phyloP scores from a whole-genome alignment of 352 stramenopile genomes.

The Pythium coloratum region DNA sequence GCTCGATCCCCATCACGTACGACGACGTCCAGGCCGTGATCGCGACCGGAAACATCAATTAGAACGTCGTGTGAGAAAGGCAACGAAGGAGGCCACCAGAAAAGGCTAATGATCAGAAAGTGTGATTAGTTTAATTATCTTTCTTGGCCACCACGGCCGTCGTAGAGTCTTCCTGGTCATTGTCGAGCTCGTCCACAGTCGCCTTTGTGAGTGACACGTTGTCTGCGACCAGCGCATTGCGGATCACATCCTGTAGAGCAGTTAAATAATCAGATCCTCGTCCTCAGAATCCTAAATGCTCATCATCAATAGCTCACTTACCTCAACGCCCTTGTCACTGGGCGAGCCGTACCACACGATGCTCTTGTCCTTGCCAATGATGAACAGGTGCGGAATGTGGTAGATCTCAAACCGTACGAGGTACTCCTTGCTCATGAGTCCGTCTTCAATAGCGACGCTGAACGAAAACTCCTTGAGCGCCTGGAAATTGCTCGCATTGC shows the following conservation, averaged over 20 bases:
- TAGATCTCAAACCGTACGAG: constrained; percentile 66
- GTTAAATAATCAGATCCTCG: no score
- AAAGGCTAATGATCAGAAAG: neutral
- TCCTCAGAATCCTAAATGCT: neutral
- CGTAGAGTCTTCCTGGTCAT: constrained; percentile 1
- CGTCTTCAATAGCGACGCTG: constrained; percentile 66
- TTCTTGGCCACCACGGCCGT: constrained; percentile 23
- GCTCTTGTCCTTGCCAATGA: constrained; percentile 57
- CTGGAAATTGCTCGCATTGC: constrained; percentile 54
- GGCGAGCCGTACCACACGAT: constrained; percentile 62
- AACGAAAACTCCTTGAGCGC: constrained; percentile 54
- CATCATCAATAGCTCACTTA: constrained; percentile 17
- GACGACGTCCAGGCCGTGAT: constrained; percentile 50
- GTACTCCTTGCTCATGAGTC: constrained; percentile 70
- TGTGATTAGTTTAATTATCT: constrained; percentile 9
- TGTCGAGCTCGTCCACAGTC: constrained; percentile 5
- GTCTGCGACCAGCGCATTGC: constrained; percentile 34
- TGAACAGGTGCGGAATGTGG: constrained; percentile 54
- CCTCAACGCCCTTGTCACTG: constrained; percentile 36
- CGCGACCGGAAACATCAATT: constrained; percentile 11
- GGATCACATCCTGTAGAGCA: constrained; percentile 28
- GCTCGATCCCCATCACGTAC: constrained; percentile 40
- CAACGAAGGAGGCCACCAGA: neutral
- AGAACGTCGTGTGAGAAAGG: neutral
- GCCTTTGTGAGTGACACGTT: constrained; percentile 1